Evolutionary conservation across 371 early-diverging fungal genomes (phyloP).

Genomic region (Mortierella sp.): DNA sequence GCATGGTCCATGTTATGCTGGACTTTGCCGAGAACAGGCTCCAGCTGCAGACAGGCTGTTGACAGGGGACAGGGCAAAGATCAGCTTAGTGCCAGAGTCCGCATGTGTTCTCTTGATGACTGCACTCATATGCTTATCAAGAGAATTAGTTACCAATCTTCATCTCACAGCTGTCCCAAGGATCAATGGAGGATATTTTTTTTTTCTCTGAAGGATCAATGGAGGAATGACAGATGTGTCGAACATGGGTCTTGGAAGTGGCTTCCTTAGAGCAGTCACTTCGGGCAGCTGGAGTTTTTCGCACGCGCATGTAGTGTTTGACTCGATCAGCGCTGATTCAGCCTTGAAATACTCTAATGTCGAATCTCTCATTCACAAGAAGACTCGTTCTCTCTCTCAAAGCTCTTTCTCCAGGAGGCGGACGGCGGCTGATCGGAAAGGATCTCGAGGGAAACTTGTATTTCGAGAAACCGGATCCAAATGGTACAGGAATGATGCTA

Average conservation of each 20-base stretch:
- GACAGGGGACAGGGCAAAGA: background rate
- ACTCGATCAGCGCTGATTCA: background rate
- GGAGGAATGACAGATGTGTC: too few relatives aligned
- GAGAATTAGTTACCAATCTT: slow-evolving; percentile 18
- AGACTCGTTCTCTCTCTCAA: slow-evolving; percentile 43
- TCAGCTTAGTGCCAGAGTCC: background rate
- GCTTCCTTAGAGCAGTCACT: too few relatives aligned
- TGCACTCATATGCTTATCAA: background rate
- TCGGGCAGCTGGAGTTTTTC: too few relatives aligned
- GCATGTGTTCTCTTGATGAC: background rate
- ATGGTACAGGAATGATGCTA: slow-evolving; percentile 45
- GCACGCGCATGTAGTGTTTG: too few relatives aligned
- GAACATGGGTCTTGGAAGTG: too few relatives aligned
- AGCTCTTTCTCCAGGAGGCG: slow-evolving; percentile 64
- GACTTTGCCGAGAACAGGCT: slow-evolving; percentile 61
- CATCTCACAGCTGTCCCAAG: too few relatives aligned
- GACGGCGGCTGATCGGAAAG: slow-evolving; percentile 66
- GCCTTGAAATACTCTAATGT: slow-evolving; percentile 6
- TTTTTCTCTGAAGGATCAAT: too few relatives aligned
- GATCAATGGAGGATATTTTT: too few relatives aligned
- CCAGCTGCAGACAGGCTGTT: slow-evolving; percentile 42
- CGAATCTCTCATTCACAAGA: slow-evolving; percentile 26
- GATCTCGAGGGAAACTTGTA: slow-evolving; percentile 78
- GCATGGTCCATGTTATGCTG: slow-evolving; percentile 52
- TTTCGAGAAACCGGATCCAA: slow-evolving; percentile 75